Percentiles rank a stretch among this genome's conserved stretches.
These are phyloP conservation scores for Triticum timopheevii DNA, from an alignment of 176 grass and related monocot species.

Conservation along the genomic window DNA sequence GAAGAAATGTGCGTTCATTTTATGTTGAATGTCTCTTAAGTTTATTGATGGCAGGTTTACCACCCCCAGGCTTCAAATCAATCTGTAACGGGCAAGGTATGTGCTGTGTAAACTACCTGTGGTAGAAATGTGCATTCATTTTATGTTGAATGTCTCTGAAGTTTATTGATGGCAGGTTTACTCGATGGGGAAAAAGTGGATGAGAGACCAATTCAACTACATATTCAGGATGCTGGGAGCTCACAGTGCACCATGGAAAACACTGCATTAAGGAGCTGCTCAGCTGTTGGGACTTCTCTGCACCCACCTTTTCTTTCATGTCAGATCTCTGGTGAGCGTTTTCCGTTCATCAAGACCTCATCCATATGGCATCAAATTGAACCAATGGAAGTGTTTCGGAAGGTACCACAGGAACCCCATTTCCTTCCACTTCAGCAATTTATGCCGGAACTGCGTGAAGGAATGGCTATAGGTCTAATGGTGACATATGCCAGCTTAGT, in stretches of 20 bases:
- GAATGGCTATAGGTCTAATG: conserved; percentile 69
- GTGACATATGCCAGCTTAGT: conserved; percentile 45
- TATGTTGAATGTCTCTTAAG: conserved; percentile 1
- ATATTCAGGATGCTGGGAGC: neutral
- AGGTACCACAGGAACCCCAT: conserved; percentile 57
- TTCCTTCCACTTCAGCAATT: conserved; percentile 48
- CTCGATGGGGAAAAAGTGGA: neutral
- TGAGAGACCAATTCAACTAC: conserved; percentile 9
- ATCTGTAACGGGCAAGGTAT: conserved; percentile 21
- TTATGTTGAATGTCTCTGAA: neutral
- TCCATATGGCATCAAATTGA: conserved; percentile 53
- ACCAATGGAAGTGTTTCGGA: conserved; percentile 34
- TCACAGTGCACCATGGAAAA: neutral
- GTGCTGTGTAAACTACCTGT: neutral
- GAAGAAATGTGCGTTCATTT: neutral
- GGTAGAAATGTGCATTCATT: neutral
- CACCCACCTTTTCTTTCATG: neutral
- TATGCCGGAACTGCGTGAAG: conserved; percentile 46
- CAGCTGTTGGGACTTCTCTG: conserved; percentile 1
- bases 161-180: conserved; percentile 7
- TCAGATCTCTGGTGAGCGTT: neutral
- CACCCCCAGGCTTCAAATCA: conserved; percentile 26
- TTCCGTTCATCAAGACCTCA: conserved; percentile 47
- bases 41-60: neutral
- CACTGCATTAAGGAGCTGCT: conserved; percentile 3